These are phyloP conservation scores for Claviceps sp. DNA, from an alignment of 2,329 filamentous ascomycete genomes.

Conservation along the genomic window DNA sequence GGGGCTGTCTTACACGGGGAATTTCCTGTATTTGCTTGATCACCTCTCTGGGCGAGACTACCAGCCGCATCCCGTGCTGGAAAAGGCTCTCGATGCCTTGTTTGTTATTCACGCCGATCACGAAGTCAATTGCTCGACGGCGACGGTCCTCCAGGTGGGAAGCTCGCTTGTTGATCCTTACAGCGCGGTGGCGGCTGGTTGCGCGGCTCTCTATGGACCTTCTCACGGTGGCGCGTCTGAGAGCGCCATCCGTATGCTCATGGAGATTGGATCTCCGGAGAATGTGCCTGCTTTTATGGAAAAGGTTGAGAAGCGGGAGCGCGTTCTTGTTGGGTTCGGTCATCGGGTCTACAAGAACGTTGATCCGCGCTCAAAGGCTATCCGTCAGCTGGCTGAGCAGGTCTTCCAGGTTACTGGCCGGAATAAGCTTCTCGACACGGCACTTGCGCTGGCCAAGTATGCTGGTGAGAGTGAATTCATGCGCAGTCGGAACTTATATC, in stretches of 20 bases:
- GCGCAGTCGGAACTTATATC: conserved; percentile 33
- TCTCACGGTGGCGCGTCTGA: conserved; percentile 48
- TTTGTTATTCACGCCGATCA: conserved; percentile 46
- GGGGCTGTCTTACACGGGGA: conserved; percentile 38
- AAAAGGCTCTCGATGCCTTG: conserved; percentile 36
- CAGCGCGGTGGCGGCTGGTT: conserved; percentile 36
- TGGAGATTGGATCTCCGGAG: conserved; percentile 34
- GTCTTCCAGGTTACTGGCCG: conserved; percentile 36
- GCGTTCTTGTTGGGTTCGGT: conserved; percentile 41
- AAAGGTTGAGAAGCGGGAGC: conserved; percentile 35
- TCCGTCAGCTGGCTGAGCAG: conserved; percentile 33
- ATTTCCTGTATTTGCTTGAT: conserved; percentile 41
- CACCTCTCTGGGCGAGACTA: conserved; percentile 33
- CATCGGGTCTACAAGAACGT: conserved; percentile 42
- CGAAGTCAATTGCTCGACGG: conserved; percentile 44
- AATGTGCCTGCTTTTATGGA: conserved; percentile 37
- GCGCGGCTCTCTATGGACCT: conserved; percentile 41
- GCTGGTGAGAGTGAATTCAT: conserved; percentile 34
- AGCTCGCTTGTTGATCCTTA: conserved; percentile 43
- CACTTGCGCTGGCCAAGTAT: conserved; percentile 30
- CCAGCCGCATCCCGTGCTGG: conserved; percentile 34
- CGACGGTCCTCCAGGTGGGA: conserved; percentile 41
- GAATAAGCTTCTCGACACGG: conserved; percentile 38
- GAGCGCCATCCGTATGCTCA: conserved; percentile 39
- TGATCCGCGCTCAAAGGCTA: conserved; percentile 37